phyloP scores from a whole-genome alignment of 768 basidiomycete species.

The Tephrocybe sp. region DNA sequence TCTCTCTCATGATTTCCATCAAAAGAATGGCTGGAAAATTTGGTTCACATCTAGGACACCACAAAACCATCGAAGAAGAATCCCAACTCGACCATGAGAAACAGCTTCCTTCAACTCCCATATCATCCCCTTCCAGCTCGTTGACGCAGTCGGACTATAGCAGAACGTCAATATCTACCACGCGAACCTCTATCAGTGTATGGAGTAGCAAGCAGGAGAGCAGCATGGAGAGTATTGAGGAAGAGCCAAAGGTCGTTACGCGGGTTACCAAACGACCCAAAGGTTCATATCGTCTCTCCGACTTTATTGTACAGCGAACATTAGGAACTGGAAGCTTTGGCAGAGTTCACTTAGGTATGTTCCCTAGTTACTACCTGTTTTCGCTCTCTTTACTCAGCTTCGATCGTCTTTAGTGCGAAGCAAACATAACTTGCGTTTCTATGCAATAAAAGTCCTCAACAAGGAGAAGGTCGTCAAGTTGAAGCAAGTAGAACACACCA shows the following conservation, averaged over 20 bases:
- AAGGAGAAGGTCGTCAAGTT: conserved; percentile 90
- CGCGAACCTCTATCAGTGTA: conserved; percentile 58
- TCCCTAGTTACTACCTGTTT: conserved; percentile 6
- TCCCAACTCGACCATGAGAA: conserved; percentile 13
- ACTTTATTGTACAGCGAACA: conserved; percentile 80
- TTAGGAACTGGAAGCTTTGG: conserved; percentile 97
- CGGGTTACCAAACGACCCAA: conserved; percentile 45
- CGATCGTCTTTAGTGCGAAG: conserved; percentile 61
- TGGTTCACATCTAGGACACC: conserved; percentile 36
- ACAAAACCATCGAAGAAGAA: conserved; percentile 21
- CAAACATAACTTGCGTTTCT: conserved; percentile 93
- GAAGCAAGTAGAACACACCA: conserved; percentile 97
- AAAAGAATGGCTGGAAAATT: conserved; percentile 53
- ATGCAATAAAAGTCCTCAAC: conserved; percentile 92
- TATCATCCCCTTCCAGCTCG: conserved; percentile 28
- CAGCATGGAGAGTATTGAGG: conserved; percentile 31
- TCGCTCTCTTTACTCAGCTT: conserved; percentile 6
- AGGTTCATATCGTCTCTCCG: conserved; percentile 67
- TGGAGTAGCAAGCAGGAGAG: conserved; percentile 38
- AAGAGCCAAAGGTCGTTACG: conserved; percentile 17
- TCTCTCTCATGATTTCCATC: conserved; percentile 27
- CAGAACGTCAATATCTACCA: conserved; percentile 64
- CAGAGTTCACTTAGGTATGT: conserved; percentile 82
- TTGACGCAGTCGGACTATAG: conserved; percentile 44
- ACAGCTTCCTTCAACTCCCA: conserved; percentile 25